Base-by-base conservation (phyloP, 495 filamentous ascomycete genomes). In the Podospora anserina region DNA sequence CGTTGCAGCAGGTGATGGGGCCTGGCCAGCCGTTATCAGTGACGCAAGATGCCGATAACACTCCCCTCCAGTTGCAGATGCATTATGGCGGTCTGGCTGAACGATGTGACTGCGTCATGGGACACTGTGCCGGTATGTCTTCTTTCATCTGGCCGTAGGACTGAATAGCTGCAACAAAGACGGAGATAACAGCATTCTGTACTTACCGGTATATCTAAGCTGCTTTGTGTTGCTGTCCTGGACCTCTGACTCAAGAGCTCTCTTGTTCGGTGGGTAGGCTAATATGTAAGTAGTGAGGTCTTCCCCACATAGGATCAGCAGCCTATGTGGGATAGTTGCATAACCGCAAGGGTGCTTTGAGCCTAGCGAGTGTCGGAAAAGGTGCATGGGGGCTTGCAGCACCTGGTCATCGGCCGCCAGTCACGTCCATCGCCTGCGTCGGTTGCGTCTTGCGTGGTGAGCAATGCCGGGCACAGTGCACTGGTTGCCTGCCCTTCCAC, bases 21-120 rank as follows among this genome's bases (percentile, higher is more conserved):
- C 60, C 16, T 62, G 23, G 27, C 15, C 28, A 19, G 32, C 55
- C 58, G 59, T 74, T 77, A 77, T 78, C 76, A 67, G 76, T 78
- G 76, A 78, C 76, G 76, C 76, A 78, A 78, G 67, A 19, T 49
- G 68, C 53, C 67, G 74, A 74, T 77, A 75, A 75, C 61, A 62
- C 44, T 19, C 28, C 23, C 30, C 34, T 23, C 30, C 49, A 19
- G 27, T 13, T 13, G 16, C 34, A 16, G 60, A 34, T 59, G 26
- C 19, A 11, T 62, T 30, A 11, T 30, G 56, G 64, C 63, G 63
- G 58, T 56, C 55, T 62, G 34, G 44, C 58, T 18, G 63, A 28
- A 26, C 44, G 13, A 19, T 7, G 59, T 68, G 60, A 27, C 23
- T 61, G 62, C 56, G 64, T 66, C 63, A 69, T 62, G 63, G 32